These are phyloP conservation scores for Oryza nivara DNA, from an alignment of 176 grass and related monocot genomes.

Conservation along the genomic window DNA sequence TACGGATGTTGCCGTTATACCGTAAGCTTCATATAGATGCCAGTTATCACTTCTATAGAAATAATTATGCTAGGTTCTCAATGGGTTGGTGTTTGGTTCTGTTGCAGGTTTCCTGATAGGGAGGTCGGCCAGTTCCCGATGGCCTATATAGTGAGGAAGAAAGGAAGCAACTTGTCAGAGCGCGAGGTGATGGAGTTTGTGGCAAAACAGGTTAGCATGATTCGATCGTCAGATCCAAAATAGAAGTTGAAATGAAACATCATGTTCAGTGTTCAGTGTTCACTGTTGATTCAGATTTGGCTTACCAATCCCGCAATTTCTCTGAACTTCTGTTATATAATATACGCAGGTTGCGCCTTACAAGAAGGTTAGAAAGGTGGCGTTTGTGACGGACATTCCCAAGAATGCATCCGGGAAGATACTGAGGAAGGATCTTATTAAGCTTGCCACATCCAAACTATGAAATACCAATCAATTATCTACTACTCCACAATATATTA, in stretches of 20 bases:
- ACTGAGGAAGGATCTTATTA: slow-evolving; percentile 92
- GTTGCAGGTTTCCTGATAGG: slow-evolving; percentile 82
- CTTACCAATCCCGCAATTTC: neutral
- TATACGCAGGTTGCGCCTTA: slow-evolving; percentile 80
- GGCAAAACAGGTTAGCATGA: slow-evolving; percentile 61
- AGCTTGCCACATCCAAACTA: slow-evolving; percentile 83
- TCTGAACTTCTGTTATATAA: slow-evolving; percentile 12
- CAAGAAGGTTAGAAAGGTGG: slow-evolving; percentile 86
- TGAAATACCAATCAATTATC: slow-evolving; percentile 27
- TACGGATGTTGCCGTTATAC: slow-evolving; percentile 75
- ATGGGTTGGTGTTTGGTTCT: neutral
- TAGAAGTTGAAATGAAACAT: neutral
- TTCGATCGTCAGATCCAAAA: neutral
- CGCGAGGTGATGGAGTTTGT: slow-evolving; percentile 76
- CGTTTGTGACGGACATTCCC: slow-evolving; percentile 69
- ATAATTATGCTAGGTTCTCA: neutral
- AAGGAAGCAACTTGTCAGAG: slow-evolving; percentile 64
- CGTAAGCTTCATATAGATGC: slow-evolving; percentile 42
- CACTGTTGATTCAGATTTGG: neutral
- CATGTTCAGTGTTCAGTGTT: neutral
- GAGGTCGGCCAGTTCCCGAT: slow-evolving; percentile 84
- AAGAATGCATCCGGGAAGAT: slow-evolving; percentile 98
- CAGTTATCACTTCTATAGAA: neutral
- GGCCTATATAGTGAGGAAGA: slow-evolving; percentile 84
- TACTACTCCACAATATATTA: no score